phyloP scores from a whole-genome alignment of 169 alveolate genomes.

The Plasmodium sp. region DNA sequence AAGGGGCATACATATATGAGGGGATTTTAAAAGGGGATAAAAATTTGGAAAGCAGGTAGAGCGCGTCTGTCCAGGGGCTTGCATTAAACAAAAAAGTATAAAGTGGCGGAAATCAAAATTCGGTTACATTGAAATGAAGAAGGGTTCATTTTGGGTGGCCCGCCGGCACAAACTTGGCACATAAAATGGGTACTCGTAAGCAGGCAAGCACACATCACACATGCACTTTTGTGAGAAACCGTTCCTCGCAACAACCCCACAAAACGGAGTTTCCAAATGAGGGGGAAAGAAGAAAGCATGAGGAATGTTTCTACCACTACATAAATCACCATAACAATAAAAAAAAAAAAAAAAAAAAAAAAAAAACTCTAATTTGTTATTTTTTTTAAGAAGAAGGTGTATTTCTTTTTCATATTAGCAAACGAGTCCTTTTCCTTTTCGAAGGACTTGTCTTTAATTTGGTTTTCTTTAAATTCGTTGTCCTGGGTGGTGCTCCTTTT shows the following conservation, averaged over 20 bases:
- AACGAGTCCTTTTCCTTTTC: slow-evolving; percentile 65
- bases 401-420: slow-evolving; percentile 51
- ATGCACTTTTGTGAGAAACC: neutral
- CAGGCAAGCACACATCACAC: neutral
- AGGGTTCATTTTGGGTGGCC: neutral
- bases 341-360: neutral
- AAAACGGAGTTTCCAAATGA: neutral
- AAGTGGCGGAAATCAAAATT: neutral
- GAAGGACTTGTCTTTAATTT: slow-evolving; percentile 43
- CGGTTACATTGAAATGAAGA: neutral
- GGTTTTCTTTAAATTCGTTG: slow-evolving; percentile 25
- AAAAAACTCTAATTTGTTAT: slow-evolving; percentile 28
- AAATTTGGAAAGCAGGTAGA: neutral
- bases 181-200: neutral
- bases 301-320: neutral
- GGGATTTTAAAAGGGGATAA: neutral
- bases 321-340: neutral
- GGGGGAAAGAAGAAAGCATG: neutral
- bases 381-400: slow-evolving; percentile 67
- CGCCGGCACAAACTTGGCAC: neutral
- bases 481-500: slow-evolving; percentile 9
- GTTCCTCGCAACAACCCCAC: neutral
- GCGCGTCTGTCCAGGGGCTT: neutral
- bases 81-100: neutral
- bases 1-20: neutral